Conservation (phyloP, 2,329 filamentous ascomycete genomes). For the Pseudofabraea citricarpa region DNA sequence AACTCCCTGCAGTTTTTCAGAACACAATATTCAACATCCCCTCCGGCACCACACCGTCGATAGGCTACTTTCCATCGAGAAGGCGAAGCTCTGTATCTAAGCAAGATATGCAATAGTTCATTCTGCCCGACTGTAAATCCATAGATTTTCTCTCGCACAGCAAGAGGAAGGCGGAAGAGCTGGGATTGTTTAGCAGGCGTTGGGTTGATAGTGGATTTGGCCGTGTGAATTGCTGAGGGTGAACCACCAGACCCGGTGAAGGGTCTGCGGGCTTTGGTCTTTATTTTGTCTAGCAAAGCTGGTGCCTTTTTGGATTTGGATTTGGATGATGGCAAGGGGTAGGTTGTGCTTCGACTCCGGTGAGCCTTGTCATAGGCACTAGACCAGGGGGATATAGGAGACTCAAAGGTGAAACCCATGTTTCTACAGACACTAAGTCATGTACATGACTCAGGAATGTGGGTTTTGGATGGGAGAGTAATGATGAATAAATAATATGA, state of each 20-base stretch:
- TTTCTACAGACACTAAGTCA: neutral
- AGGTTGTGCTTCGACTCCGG: conserved; percentile 1
- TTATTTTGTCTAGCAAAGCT: conserved; percentile 1
- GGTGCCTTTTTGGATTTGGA: conserved; percentile 2
- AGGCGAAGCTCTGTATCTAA: conserved; percentile 2
- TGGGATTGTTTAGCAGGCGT: conserved; percentile 2
- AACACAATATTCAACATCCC: conserved; percentile 4
- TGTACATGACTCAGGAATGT: neutral
- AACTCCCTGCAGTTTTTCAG: conserved; percentile 5
- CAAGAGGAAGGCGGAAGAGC: conserved; percentile 7
- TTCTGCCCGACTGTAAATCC: conserved; percentile 2
- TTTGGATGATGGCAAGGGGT: conserved; percentile 2
- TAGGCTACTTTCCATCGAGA: conserved; percentile 1
- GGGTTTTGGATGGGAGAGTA: conserved; percentile 56
- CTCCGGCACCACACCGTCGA: conserved; percentile 5
- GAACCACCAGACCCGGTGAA: neutral
- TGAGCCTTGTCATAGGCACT: conserved; percentile 2
- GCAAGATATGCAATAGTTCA: conserved; percentile 6
- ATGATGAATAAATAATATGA: too few relatives aligned
- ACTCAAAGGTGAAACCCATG: conserved; percentile 3
- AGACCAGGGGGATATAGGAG: neutral
- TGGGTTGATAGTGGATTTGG: neutral
- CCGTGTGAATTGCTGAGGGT: neutral
- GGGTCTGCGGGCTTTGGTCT: neutral
- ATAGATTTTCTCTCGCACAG: conserved; percentile 4